A percentile compares a stretch with the other conserved stretches of the same genome.
phyloP scores from a whole-genome alignment of 2,329 filamentous ascomycete genomes.

The Hymenoscyphus fructigenus region DNA sequence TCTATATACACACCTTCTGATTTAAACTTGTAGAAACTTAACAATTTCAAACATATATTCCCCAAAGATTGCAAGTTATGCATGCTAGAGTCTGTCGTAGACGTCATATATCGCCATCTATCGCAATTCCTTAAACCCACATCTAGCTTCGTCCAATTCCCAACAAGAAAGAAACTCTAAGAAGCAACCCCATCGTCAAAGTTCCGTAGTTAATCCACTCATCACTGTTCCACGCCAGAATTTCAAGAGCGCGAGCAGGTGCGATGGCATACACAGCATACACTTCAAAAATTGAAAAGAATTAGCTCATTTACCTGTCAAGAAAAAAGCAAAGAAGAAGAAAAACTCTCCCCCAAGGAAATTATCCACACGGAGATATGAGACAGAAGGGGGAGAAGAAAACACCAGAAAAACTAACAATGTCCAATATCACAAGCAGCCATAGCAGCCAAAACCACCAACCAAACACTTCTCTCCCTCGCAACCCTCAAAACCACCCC shows the following conservation, averaged over 20 bases:
- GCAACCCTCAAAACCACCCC: constrained; percentile 34
- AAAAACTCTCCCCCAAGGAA: too few species aligned
- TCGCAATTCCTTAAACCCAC: too few species aligned
- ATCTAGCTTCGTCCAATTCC: constrained; percentile 33
- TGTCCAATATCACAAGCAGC: constrained; percentile 35
- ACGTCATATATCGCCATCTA: too few species aligned
- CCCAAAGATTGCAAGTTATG: too few species aligned
- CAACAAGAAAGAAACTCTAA: constrained; percentile 40
- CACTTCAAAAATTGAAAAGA: constrained; percentile 14
- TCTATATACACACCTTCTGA: too few species aligned
- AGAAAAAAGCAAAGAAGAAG: neutral
- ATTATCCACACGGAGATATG: too few species aligned
- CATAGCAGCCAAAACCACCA: constrained; percentile 28
- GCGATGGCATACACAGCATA: constrained; percentile 39
- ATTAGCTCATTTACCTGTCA: neutral
- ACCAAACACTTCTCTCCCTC: constrained; percentile 35
- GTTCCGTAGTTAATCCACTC: constrained; percentile 41
- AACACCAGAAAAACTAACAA: constrained; percentile 9
- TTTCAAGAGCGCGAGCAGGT: constrained; percentile 28
- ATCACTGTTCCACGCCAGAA: constrained; percentile 37
- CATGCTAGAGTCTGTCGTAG: too few species aligned
- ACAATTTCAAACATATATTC: too few species aligned
- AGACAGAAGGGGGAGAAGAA: too few species aligned
- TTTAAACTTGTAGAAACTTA: too few species aligned
- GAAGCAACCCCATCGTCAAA: constrained; percentile 34